Evolutionary conservation across 768 basidiomycete species (phyloP), one percentile per base, ranked within the genome.

Genomic region (Solioccasus polychromus): DNA sequence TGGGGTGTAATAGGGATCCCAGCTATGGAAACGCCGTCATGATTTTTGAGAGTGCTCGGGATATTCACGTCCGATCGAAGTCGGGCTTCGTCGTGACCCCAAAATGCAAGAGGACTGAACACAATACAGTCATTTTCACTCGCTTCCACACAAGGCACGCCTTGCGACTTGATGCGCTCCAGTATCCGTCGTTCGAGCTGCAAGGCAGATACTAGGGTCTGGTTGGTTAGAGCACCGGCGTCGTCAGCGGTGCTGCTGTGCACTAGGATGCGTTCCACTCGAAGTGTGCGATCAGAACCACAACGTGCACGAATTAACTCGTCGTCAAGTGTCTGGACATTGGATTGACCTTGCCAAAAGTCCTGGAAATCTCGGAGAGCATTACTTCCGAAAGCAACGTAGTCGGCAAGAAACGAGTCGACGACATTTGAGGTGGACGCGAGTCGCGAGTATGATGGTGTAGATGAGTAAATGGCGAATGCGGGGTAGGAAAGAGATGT

Each of bases 401-500:
- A 76, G 29, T 74, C 71, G 2, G 78, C 73, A 24, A 77, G 69
- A 54, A 88, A 77, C 22, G 78, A 73, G 55, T 84, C 78, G 45
- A 89, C 74, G n/a, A 86, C 75, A 38, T 71, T 72, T 23, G 74
- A 71, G 15, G 75, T 67, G 67, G 71, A 76, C 50, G 74, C 80
- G 54, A 73, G 75, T 39, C 59, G 64, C 40, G 73, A 85, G 64
- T 79, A 78, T 0, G 80, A 78, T 47, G 82, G 78, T 1, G 88
- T 82, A 2, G 87, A 84, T 19, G 82, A 82, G 63, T 92, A 92
- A 46, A 88, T 76, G 39, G 88, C 81, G 40, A 94, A 77, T 17
- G 92, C 92, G n/a, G 92, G 92, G 54, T 91, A 92, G 60, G 92
- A 88, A 44, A 94, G 79, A 15, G 86, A 86, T 44, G 90, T 87